Conservation (phyloP, 441 rosid species). For the Gossypium davidsonii region DNA sequence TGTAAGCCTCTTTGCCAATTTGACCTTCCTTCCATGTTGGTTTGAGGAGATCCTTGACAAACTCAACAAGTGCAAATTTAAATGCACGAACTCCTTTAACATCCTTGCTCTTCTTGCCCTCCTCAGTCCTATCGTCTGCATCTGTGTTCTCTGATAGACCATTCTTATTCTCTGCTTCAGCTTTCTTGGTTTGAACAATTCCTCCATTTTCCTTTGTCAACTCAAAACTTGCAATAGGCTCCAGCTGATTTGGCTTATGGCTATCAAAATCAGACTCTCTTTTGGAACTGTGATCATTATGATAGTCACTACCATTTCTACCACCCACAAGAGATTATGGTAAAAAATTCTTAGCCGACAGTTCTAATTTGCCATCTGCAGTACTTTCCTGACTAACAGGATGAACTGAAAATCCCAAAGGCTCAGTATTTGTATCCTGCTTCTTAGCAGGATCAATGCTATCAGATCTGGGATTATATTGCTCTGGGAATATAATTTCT, state of each 20-base stretch:
- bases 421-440: conserved; percentile 14
- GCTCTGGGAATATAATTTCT: conserved; percentile 30
- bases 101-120: conserved; percentile 69
- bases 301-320: conserved; percentile 21
- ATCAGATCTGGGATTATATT: conserved; percentile 45
- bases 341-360: conserved; percentile 19
- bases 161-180: conserved; percentile 23
- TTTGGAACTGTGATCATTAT: conserved; percentile 17
- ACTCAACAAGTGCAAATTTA: conserved; percentile 85
- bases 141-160: conserved; percentile 38
- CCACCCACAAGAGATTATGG: conserved; percentile 28
- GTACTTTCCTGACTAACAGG: conserved; percentile 22
- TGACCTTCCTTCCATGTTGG: conserved; percentile 96
- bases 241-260: conserved; percentile 22
- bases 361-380: conserved; percentile 26
- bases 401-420: conserved; percentile 18
- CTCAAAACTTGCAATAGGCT: conserved; percentile 27
- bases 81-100: conserved; percentile 63
- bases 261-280: conserved; percentile 22
- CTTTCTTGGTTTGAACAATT: conserved; percentile 32
- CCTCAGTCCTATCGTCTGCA: conserved; percentile 53
- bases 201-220: conserved; percentile 25
- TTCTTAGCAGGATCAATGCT: conserved; percentile 33
- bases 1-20: conserved; percentile 78
- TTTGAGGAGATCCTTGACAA: conserved; percentile 80